Base-by-base conservation (phyloP, 2,329 filamentous ascomycete species). In the Amphichorda felina region DNA sequence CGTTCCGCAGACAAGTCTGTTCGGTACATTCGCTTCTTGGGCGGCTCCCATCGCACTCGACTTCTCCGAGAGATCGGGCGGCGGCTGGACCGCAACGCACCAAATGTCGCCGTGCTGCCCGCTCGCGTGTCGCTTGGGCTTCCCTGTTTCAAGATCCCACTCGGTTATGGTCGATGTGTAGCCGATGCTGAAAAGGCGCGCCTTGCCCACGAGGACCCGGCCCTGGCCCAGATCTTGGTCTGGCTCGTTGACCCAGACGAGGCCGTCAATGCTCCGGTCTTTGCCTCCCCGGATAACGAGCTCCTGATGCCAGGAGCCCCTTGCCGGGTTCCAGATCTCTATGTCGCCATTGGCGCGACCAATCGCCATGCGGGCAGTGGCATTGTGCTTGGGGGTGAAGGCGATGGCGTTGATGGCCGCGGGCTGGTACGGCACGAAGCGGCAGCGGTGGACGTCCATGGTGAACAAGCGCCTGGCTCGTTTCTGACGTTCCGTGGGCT, bases 381-480 rank as follows among this genome's bases (percentile, higher is more conserved):
- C 48, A 59, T 70, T 47, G 54, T 66, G 54, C 56, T 82, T 68
- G 55, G 94, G 84, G 5, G 91, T 94, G 58, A 98, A 96, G 45
- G 89, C 86, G 53, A 96, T 75, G 43, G 86, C 81, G 61, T 94
- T 96, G 60, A 98, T 95, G 39, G 87, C 81, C 40, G 86, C 86
- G 7, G 86, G 82, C 44, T 87, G 86, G 60, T 84, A 96, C 28
- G 84, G 83, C 47, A 98, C 82, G 63, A 98, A 98, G 54, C 91
- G 85, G 54, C 88, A 94, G 50, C 91, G 85, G 66, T 98, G 91
- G 55, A 98, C 81, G 62, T 96, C 89, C 89, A 96, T 95, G 39
- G 39, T 43, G 21, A 24, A 10, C 6, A 24, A 24, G 21, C 21
- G 21, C 21, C 21, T 24, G 10, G 21, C 21, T 24, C 21, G 21